Evolutionary conservation across 164 flowering plant species (phyloP).

Genomic region (Chloranthus sessilifolius): DNA sequence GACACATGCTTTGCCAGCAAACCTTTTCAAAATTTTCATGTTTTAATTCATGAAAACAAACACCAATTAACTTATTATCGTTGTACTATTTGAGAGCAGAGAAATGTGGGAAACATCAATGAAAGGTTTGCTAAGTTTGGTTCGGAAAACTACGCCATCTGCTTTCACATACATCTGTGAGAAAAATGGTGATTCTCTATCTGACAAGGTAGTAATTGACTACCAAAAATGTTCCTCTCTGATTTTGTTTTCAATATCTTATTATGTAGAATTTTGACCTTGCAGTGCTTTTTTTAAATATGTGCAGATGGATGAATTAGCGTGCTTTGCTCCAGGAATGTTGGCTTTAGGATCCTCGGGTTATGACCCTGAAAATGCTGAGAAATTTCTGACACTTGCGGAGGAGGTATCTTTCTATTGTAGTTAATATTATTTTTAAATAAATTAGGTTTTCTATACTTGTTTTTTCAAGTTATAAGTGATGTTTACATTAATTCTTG

Average conservation of each 20-base stretch:
- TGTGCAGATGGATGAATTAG: slow-evolving; percentile 98
- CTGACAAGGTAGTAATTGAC: slow-evolving; percentile 55
- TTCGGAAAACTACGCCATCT: slow-evolving; percentile 77
- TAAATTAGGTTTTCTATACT: not conserved
- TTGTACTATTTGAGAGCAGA: slow-evolving; percentile 29
- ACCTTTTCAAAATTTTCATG: no score
- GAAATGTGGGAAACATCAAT: slow-evolving; percentile 99
- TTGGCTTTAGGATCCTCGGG: slow-evolving; percentile 89
- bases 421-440: not conserved
- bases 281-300: slow-evolving; percentile 1
- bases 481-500: no score
- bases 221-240: not conserved
- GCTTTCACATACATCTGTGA: slow-evolving; percentile 88
- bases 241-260: not conserved
- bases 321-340: slow-evolving; percentile 99
- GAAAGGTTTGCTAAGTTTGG: slow-evolving; percentile 78
- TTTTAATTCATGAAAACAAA: no score
- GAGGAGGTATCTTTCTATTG: slow-evolving; percentile 85
- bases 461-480: no score
- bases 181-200: slow-evolving; percentile 63
- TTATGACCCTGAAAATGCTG: slow-evolving; percentile 63
- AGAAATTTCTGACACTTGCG: slow-evolving; percentile 72
- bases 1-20: not conserved
- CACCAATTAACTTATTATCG: no score
- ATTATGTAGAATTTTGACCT: not conserved